Conservation (phyloP, 1,284 basidiomycete species). For the Testicularia cyperi region DNA sequence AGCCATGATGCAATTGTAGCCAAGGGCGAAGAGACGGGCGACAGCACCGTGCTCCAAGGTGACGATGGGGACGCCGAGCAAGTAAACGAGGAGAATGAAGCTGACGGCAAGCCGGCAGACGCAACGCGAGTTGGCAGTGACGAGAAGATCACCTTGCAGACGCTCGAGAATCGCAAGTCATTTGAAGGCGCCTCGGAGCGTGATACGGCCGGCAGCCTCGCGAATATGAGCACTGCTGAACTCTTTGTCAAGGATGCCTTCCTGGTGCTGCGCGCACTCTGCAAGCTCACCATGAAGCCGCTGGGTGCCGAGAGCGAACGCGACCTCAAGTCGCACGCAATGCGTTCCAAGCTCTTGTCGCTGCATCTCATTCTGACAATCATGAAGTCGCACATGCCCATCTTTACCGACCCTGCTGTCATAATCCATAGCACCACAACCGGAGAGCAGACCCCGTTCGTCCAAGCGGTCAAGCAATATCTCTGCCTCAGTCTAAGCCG, state of each 20-base stretch:
- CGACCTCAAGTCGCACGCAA: conserved; percentile 57
- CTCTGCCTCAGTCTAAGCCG: conserved; percentile 87
- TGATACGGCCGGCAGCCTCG: conserved; percentile 40
- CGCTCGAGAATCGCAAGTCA: conserved; percentile 52
- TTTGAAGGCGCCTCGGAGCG: conserved; percentile 54
- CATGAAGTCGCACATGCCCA: conserved; percentile 51
- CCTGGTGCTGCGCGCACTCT: conserved; percentile 56
- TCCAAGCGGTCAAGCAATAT: conserved; percentile 60
- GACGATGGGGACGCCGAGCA: conserved; percentile 1
- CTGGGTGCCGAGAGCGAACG: conserved; percentile 57
- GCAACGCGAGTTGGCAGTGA: conserved; percentile 2
- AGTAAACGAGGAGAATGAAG: conserved; percentile 3
- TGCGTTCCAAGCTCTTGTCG: conserved; percentile 59
- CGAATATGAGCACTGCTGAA: conserved; percentile 52
- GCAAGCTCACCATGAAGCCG: conserved; percentile 60
- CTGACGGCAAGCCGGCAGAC: too few relatives aligned
- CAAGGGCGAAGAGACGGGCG: too few relatives aligned
- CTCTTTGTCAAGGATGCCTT: conserved; percentile 60
- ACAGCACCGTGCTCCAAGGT: too few relatives aligned
- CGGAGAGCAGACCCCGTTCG: conserved; percentile 57
- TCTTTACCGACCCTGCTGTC: conserved; percentile 55
- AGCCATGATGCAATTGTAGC: too few relatives aligned
- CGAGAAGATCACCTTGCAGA: conserved; percentile 51
- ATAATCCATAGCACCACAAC: conserved; percentile 56
- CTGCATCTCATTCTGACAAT: conserved; percentile 57